Evolutionary conservation across 2,329 filamentous ascomycete species (phyloP), one percentile per base, ranked within the genome.

Genomic region (Scopulariopsis brevicaulis): DNA sequence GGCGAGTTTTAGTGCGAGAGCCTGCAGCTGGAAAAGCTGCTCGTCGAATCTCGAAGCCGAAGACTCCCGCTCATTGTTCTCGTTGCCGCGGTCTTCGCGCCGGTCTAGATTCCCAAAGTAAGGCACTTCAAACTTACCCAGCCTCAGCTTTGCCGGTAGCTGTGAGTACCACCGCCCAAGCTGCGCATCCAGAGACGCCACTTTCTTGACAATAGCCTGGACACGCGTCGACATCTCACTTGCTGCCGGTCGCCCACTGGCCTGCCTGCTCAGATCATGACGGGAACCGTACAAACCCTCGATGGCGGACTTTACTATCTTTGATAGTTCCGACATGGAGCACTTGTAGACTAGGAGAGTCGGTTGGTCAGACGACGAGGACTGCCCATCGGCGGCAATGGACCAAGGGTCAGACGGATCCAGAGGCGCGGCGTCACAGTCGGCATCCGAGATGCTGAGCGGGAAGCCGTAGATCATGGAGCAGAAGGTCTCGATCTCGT

Each of bases 401-500:
- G 40, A 66, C n/a, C 58, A 62, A 20, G 59, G 28, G 14, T 65
- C 62, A 15, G 62, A 58, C 0, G 70, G 66, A 35, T 70, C 63
- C 7, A 71, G 56, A 0, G 62, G 57, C 8, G 67, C 65, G 0
- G 70, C 64, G 25, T 67, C 64, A 15, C 66, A 71, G 57, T 73
- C 70, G 0, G 53, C 58, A 37, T 70, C 70, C 0, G 60, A 60
- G 15, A 72, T 71, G 6, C 64, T 63, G 0, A 61, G 56, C 0
- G 71, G 71, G 50, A 70, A 73, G 1, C 72, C 71, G 43, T 73
- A 74, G 0, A 70, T 63, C 65, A 73, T 73, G 0, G 71, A 72
- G 57, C 69, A 73, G 24, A 73, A 71, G 0, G 69, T 71, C 43
- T 73, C 72, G 1, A 72, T 68, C 54, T 73, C 72, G 43, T 73